Base-by-base conservation (phyloP, 2,329 filamentous ascomycete genomes). In the Lecanicillium sp. region DNA sequence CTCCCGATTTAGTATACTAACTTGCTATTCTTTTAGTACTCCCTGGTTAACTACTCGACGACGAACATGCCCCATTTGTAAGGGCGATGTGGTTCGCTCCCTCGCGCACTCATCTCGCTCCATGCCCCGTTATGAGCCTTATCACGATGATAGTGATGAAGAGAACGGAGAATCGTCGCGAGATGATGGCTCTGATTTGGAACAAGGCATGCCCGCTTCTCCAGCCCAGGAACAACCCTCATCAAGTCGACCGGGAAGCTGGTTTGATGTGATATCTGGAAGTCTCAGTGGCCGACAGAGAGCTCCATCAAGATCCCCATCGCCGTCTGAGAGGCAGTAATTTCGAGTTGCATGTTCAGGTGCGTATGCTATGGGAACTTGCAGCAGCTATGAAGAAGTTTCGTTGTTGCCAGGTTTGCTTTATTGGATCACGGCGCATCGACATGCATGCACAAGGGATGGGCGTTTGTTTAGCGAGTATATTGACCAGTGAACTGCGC, bases 21-120 rank as follows among this genome's bases (percentile, higher is more conserved):
- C 19, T 18, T 20, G 20, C 38, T 33, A n/a, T n/a, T n/a, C 39
- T 18, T 42, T 17, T 47, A 95, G 88, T 56, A 97, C 92, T 4
- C 92, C 92, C 2, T 98, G 92, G 92, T 70, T 98, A 37, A 96
- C 90, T 1, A 97, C 89, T 13, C 81, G 90, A 35, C 84, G 92
- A 46, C 82, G 92, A 46, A 98, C 92, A n/a, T 98, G 92, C 53
- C 92, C 92, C 1, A 97, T 98, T 44, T 98, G 92, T 68, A 98
- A 98, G 66, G 88, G 89, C 35, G 92, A 98, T 56, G 92, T 98
- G 27, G 90, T 98, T 13, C 69, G 75, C 20, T 80, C 76, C 8
- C 60, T 87, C 46, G 73, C 79, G 14, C 70, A 68, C 22, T 68
- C 70, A 9, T 64, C 67, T 12, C 61, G 70, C 5, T 72, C 70